These are phyloP conservation scores for Aspergillus japonicus DNA, from an alignment of 2,329 filamentous ascomycete genomes.

Conservation along the genomic window DNA sequence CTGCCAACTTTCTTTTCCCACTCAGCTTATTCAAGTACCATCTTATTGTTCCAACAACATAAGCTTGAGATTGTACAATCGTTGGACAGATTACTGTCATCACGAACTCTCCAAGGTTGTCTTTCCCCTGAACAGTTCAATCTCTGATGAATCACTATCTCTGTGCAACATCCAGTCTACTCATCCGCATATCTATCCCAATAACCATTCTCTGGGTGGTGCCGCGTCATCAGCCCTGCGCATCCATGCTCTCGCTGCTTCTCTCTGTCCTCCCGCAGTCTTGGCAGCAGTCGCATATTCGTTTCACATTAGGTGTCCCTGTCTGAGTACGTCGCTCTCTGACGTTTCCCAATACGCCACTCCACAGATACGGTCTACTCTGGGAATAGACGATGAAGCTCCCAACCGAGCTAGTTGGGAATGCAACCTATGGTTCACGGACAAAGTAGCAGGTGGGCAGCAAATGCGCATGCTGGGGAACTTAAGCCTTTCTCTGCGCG, in stretches of 20 bases:
- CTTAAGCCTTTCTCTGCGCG: not conserved
- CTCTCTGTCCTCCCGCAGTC: not conserved
- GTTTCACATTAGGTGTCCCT: slow-evolving; percentile 6
- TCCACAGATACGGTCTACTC: not conserved
- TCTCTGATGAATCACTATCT: not conserved
- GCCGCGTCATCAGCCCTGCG: slow-evolving; percentile 9
- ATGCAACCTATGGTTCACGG: not conserved
- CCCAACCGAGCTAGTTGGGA: not conserved
- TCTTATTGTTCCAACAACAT: not conserved
- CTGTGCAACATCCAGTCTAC: not conserved
- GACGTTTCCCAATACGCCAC: slow-evolving; percentile 1
- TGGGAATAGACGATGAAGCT: slow-evolving; percentile 2
- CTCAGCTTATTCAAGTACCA: not conserved
- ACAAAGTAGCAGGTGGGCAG: not conserved
- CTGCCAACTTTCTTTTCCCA: too few relatives aligned
- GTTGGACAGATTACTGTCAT: not conserved
- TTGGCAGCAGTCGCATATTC: slow-evolving; percentile 6
- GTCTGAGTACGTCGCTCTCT: slow-evolving; percentile 3
- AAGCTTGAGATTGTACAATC: not conserved
- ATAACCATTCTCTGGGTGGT: not conserved
- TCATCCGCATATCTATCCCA: not conserved
- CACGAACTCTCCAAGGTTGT: not conserved
- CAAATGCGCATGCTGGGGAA: not conserved
- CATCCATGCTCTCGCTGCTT: not conserved
- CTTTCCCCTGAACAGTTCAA: not conserved